Evolutionary conservation across 1,139 yeast genomes (phyloP).

Genomic region (Debaryomyces subglobosus): DNA sequence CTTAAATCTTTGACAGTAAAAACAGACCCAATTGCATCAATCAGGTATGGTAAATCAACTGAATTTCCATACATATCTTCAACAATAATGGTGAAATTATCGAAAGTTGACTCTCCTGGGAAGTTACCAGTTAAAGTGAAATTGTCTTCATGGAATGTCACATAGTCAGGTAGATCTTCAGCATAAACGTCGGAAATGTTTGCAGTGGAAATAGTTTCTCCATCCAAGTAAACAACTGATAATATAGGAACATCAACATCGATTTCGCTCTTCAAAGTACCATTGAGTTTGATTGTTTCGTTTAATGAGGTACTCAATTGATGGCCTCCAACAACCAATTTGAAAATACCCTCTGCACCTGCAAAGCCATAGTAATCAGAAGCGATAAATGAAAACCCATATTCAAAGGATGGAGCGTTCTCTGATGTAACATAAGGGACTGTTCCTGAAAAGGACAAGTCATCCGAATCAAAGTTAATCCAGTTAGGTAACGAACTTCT

Average conservation of each 20-base stretch:
- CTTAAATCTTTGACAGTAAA: conserved; percentile 57
- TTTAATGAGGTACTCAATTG: conserved; percentile 66
- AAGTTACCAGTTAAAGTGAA: conserved; percentile 60
- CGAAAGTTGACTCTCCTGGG: conserved; percentile 47
- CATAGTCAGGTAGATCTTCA: conserved; percentile 62
- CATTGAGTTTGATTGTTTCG: conserved; percentile 60
- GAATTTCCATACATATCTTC: conserved; percentile 66
- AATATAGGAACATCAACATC: conserved; percentile 61
- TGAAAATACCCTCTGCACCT: conserved; percentile 71
- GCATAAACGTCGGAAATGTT: conserved; percentile 59
- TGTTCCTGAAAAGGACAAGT: conserved; percentile 76
- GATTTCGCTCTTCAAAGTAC: conserved; percentile 62
- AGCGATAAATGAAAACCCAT: conserved; percentile 75
- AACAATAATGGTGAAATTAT: conserved; percentile 58
- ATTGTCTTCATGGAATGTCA: conserved; percentile 45
- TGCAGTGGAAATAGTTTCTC: conserved; percentile 40
- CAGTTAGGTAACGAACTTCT: conserved; percentile 91
- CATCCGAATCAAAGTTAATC: conserved; percentile 67
- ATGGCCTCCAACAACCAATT: conserved; percentile 85
- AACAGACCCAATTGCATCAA: conserved; percentile 50
- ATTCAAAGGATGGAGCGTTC: conserved; percentile 83
- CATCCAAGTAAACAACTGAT: conserved; percentile 63
- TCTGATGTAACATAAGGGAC: conserved; percentile 85
- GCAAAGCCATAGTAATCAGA: conserved; percentile 78
- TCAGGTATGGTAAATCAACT: conserved; percentile 58